Evolutionary conservation across 331 rosid genomes (phyloP).

Genomic region (Spiraea crenata): DNA sequence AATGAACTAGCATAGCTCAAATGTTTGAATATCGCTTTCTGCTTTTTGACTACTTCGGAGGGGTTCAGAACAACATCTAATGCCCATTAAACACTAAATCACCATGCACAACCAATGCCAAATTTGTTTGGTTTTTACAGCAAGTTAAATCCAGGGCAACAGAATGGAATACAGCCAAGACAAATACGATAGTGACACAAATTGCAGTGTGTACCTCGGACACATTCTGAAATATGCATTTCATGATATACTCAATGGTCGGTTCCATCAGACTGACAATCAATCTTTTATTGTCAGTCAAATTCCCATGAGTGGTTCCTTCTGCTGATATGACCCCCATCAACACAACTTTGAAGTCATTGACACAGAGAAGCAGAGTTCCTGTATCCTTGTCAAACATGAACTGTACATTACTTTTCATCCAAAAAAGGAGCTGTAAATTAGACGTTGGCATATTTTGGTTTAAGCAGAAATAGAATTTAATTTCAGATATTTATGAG

Average conservation of each 20-base stretch:
- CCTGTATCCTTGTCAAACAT: constrained; percentile 48
- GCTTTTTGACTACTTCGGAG: neutral
- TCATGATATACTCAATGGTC: constrained; percentile 74
- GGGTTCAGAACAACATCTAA: constrained; percentile 13
- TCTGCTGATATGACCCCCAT: constrained; percentile 41
- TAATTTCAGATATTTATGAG: neutral
- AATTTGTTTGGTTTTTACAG: neutral
- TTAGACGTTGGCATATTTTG: neutral
- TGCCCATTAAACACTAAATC: constrained; percentile 3
- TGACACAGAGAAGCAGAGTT: constrained; percentile 61
- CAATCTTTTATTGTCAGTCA: constrained; percentile 40
- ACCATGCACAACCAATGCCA: neutral
- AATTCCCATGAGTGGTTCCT: constrained; percentile 36
- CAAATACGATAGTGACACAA: constrained; percentile 13
- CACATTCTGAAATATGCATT: constrained; percentile 58
- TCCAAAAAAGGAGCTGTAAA: neutral
- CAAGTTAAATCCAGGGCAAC: neutral
- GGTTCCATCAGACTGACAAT: constrained; percentile 76
- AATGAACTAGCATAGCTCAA: neutral
- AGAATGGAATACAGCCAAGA: constrained; percentile 21
- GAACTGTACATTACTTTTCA: neutral
- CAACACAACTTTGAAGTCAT: constrained; percentile 58
- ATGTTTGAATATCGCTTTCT: neutral
- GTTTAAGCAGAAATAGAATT: neutral
- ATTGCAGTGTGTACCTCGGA: constrained; percentile 60